Base-by-base conservation (phyloP, 2,329 filamentous ascomycete species). In the Fusarium devonianum region DNA sequence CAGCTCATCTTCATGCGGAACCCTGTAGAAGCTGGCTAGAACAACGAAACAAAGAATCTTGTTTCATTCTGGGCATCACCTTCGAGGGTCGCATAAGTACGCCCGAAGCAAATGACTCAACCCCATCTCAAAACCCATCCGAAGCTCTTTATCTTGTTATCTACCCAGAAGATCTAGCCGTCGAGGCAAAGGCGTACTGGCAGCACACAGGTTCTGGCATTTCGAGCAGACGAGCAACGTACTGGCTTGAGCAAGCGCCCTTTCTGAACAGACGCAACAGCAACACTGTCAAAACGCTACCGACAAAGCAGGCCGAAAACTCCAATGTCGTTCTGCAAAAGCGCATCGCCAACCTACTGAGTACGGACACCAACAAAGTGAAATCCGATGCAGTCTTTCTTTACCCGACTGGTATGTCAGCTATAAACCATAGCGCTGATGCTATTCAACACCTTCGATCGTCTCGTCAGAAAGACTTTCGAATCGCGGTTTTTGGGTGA, bases 401-500 rank as follows among this genome's bases (percentile, higher is more conserved):
- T 4, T 81, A 77, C 53, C 72, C 72, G 10, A 76, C 74, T 3
- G 80, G 80, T 14, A 84, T 83, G 80, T 73, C 76, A 2, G 72
- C 74, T n/a, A 77, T 84, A 11, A 57, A 56, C 5, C 61, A 63
- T 13, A 58, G 58, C 35, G 63, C 62, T 3, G 32, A 47, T 3
- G 50, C 53, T 4, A 10, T 68, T 18, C 34, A 8, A 0, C 9
- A 30, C 6, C 19, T 62, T 2, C 38, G 28, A 13, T 29, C 37
- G 1, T 5, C 18, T 9, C 9, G 4, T 4, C 11, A 21, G 10
- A 17, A 35, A 22, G 5, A 19, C 18, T 55, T 45, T 35, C 58
- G 42, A 28, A 53, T 67, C n/a, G 67, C 51, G 3, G 59, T 68
- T 5, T 66, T 69, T 14, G 67, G 67, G 67, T 68, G 49, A 21